Evolutionary conservation across 768 basidiomycete species (phyloP).

Genomic region (Leccinum rimulosum): DNA sequence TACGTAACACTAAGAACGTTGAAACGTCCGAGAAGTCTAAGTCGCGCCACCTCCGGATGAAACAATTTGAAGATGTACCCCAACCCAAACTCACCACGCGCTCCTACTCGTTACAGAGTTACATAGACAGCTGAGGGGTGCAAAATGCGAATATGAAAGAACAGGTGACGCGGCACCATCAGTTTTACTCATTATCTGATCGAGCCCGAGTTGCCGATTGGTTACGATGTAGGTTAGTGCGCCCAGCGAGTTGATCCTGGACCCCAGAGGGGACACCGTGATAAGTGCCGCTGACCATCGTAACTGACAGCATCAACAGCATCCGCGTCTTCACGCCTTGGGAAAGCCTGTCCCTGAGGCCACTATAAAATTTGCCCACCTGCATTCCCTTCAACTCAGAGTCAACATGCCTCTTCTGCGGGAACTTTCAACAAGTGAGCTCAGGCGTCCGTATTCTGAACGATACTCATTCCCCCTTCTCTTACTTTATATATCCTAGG

Average conservation of each 20-base stretch:
- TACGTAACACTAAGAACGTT: neutral
- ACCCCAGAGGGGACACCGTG: neutral
- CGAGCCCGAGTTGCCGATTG: neutral
- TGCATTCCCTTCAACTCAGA: no score
- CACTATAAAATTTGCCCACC: neutral
- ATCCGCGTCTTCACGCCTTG: neutral
- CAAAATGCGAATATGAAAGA: neutral
- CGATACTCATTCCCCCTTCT: constrained; percentile 4
- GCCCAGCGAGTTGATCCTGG: neutral
- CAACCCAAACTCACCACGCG: neutral
- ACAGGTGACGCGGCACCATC: neutral
- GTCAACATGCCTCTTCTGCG: no score
- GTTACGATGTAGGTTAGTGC: neutral
- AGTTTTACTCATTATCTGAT: neutral
- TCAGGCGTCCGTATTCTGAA: neutral
- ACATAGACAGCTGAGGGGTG: neutral
- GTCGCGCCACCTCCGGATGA: neutral
- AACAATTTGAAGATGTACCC: neutral
- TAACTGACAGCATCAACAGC: neutral
- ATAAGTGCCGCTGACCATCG: neutral
- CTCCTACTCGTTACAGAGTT: neutral
- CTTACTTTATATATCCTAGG: constrained; percentile 11
- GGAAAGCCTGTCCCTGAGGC: neutral
- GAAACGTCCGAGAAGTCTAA: neutral
- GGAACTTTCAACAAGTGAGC: no score